Evolutionary conservation across 1,284 basidiomycete species (phyloP).

Genomic region (Dichomitus squalens): DNA sequence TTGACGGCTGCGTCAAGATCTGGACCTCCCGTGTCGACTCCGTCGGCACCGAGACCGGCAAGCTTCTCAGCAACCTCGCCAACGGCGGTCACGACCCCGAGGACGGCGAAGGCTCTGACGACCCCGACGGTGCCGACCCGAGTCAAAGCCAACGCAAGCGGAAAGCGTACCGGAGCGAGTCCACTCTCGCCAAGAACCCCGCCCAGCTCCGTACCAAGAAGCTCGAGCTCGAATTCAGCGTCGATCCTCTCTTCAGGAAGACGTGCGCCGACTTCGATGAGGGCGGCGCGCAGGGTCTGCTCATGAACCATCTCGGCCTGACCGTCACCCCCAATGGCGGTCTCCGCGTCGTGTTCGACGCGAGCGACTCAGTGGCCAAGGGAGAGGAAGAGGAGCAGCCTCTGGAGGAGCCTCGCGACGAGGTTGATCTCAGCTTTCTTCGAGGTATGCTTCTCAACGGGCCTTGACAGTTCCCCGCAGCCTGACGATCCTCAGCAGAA

Average conservation of each 20-base stretch:
- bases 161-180: constrained; percentile 67
- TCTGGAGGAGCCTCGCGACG: constrained; percentile 61
- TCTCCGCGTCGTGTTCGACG: constrained; percentile 94
- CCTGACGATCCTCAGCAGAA: constrained; percentile 36
- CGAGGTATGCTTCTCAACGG: constrained; percentile 52
- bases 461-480: not conserved
- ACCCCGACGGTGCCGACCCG: constrained; percentile 59
- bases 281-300: constrained; percentile 91
- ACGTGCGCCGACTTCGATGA: constrained; percentile 99
- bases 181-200: constrained; percentile 85
- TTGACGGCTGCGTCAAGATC: constrained; percentile 99
- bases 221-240: constrained; percentile 91
- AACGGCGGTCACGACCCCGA: constrained; percentile 65
- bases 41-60: constrained; percentile 96
- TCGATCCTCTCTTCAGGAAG: constrained; percentile 97
- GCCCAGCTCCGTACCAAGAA: constrained; percentile 89
- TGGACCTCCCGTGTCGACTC: constrained; percentile 99
- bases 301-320: constrained; percentile 89
- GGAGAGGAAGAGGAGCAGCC: constrained; percentile 75
- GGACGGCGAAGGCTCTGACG: constrained; percentile 58
- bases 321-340: constrained; percentile 81
- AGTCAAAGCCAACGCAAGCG: constrained; percentile 58
- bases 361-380: constrained; percentile 86
- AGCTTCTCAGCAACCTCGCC: constrained; percentile 91
- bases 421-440: constrained; percentile 69